Evolutionary conservation across 768 basidiomycete genomes (phyloP).

Genomic region (Collybia nuda): DNA sequence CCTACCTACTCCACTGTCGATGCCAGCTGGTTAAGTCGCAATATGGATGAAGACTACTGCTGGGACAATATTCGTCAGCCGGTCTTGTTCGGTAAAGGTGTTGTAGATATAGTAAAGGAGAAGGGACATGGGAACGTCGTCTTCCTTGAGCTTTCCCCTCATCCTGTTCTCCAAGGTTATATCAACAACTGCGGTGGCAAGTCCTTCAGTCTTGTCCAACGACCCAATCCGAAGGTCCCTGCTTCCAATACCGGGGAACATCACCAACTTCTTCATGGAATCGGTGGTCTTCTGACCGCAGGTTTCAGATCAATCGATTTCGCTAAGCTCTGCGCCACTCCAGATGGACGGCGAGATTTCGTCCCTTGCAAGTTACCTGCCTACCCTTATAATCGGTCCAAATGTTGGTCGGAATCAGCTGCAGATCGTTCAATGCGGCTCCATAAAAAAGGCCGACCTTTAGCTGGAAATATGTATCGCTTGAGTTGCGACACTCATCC

Average conservation of each 20-base stretch:
- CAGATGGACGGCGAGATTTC: background rate
- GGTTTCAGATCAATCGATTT: conserved; percentile 2
- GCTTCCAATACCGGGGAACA: background rate
- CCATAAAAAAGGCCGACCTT: conserved; percentile 3
- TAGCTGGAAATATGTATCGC: conserved; percentile 3
- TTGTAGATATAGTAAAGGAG: background rate
- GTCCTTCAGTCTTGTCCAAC: background rate
- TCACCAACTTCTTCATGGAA: background rate
- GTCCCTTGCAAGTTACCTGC: background rate
- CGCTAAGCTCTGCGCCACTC: background rate
- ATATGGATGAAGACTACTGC: background rate
- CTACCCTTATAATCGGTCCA: conserved; percentile 3
- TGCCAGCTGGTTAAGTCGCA: background rate
- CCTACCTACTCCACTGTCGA: background rate
- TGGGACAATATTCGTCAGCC: conserved; percentile 1
- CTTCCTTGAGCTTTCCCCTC: conserved; percentile 7
- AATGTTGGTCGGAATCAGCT: conserved; percentile 5
- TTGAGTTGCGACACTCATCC: conserved; percentile 6
- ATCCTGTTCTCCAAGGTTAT: conserved; percentile 5
- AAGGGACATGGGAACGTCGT: conserved; percentile 1
- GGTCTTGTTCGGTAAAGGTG: background rate
- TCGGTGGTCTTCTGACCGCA: background rate
- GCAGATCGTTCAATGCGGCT: conserved; percentile 5
- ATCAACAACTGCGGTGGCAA: conserved; percentile 4
- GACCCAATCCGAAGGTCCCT: background rate